Evolutionary conservation across 768 basidiomycete species (phyloP), one percentile per base, ranked within the genome.

Genomic region (Cystobasidium onofrii): DNA sequence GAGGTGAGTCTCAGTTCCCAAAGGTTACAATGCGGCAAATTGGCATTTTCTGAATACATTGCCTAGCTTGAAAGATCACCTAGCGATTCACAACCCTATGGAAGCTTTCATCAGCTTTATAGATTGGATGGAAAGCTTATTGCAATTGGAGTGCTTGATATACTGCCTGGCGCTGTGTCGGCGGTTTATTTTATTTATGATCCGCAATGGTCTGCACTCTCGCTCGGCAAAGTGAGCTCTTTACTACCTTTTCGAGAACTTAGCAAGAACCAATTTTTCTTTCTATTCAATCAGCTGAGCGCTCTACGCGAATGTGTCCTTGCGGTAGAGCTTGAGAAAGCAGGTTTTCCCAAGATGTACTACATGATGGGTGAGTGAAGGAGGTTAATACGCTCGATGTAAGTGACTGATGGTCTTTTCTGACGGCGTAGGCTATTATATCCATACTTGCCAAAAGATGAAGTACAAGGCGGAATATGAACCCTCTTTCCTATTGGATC

Each of bases 151-250:
- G 90, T 98, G 33, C 83, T 98, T 69, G 96, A 98, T 80, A 88
- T 99, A 69, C 84, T 99, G 31, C 94, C 93, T 0, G 81, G 81
- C 39, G 92, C 94, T 75, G 88, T 97, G 1, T 82, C 81, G 2
- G 91, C 89, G 74, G 88, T 90, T 2, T 98, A 97, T 81, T 94
- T 97, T 81, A 88, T 94, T 82, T 97, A 94, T 81, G 87, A 91
- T 75, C 84, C 84, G 41, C 82, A 83, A 27, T 90, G 87, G 84
- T 87, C 89, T 64, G 83, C 84, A 50, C 86, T 86, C 78, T 89
- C 89, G 1, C 79, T 92, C 55, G 92, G 92, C 29, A 92, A 94
- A 80, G 64, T 41, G 18, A 9, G 67, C 44, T 66, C 20, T 29
- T 20, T 17, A 17, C 41, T 43, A 43, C 41, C 41, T n/a, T n/a